phyloP scores from a whole-genome alignment of 345 rosid genomes.

The Boechera stricta region DNA sequence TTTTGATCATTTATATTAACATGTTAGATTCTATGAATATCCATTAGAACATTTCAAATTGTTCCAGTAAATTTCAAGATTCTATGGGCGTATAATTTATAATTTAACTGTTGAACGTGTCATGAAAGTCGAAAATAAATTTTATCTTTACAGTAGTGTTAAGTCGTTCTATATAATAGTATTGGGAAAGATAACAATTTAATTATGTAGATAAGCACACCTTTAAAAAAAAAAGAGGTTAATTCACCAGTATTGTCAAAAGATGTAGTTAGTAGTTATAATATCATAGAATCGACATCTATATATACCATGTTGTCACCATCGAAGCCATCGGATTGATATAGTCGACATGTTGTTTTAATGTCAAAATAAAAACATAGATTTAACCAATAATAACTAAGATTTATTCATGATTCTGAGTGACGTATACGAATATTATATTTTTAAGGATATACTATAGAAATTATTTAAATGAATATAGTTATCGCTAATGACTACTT shows the following conservation, averaged over 20 bases:
- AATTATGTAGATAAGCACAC: too few species aligned
- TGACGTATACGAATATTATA: background rate
- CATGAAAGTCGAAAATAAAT: background rate
- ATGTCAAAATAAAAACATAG: background rate
- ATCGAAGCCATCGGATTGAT: background rate
- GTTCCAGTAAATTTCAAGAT: background rate
- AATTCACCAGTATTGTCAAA: background rate
- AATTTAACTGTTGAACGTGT: background rate
- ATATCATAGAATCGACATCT: background rate
- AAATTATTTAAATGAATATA: background rate
- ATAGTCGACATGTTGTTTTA: background rate
- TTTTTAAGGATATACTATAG: background rate
- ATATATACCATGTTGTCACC: background rate
- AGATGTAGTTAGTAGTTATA: background rate
- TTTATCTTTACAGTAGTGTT: background rate
- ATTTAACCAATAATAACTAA: background rate
- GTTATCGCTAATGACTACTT: slow-evolving; percentile 24
- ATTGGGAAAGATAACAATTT: too few species aligned
- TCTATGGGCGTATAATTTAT: background rate
- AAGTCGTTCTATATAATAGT: background rate
- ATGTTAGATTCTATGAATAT: slow-evolving; percentile 13
- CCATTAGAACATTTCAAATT: background rate
- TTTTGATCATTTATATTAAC: background rate
- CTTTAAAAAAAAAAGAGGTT: too few species aligned
- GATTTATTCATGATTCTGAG: background rate